Evolutionary conservation across 2,329 filamentous ascomycete species (phyloP), one percentile per base, ranked within the genome.

Genomic region (Epicoccum sorghinum): DNA sequence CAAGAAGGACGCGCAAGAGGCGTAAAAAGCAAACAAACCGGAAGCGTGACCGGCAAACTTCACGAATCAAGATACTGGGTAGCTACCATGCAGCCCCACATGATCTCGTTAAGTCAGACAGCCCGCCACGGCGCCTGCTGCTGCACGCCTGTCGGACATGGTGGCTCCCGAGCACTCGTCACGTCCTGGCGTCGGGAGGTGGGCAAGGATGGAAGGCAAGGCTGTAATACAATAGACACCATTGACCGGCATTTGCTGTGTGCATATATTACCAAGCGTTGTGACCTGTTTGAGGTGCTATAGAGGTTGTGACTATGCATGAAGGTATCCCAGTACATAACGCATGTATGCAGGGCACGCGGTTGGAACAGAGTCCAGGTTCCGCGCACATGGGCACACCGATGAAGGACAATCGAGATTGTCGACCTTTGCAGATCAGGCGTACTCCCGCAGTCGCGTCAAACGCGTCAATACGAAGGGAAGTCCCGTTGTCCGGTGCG

Each of bases 21-120:
- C 41, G 32, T 9, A 46, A 55, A 50, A 55, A 55, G 52, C 52
- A 55, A 55, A 29, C 7, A 42, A 1, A 3, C 30, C 47, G 32
- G 47, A 47, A 50, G 32, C 36, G 23, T 14, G 43, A n/a, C 52
- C 46, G 46, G 33, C 18, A 6, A 29, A 50, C 24, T 10, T 23
- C 41, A 30, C 46, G 14, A 41, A 42, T 32, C 4, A 32, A 9
- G n/a, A 9, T 23, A 14, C 27, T 32, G 25, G 33, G 35, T 27
- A 12, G 39, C 14, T 37, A 32, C 24, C 43, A 29, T 30, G 13
- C 24, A 14, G 35, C 23, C n/a, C 46, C 37, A 24, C 42, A 30
- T 38, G 25, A 32, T 33, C 37, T 46, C 14, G 25, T 24, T 47
- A 24, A 30, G 7, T 38, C 13, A 14, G 14, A 47, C 8, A 29